These are phyloP conservation scores for Amanita pallidorosea DNA, from an alignment of 768 basidiomycete genomes.

Conservation along the genomic window DNA sequence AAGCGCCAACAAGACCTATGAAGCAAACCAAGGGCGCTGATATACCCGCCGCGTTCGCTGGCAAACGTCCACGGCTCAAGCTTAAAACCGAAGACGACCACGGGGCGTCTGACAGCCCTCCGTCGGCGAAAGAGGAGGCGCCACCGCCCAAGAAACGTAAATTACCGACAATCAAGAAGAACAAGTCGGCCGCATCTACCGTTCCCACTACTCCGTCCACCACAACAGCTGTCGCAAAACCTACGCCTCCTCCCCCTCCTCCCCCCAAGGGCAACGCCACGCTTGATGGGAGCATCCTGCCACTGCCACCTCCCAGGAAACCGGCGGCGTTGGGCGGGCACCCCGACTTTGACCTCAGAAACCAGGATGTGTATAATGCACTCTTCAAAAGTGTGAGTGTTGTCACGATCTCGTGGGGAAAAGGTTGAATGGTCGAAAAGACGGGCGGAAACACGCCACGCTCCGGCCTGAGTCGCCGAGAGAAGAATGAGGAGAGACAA, in stretches of 20 bases:
- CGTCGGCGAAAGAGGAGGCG: slow-evolving; percentile 19
- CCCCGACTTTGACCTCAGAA: slow-evolving; percentile 53
- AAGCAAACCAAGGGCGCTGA: slow-evolving; percentile 6
- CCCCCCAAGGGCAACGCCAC: slow-evolving; percentile 10
- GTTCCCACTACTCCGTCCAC: slow-evolving; percentile 15
- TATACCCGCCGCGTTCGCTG: not conserved
- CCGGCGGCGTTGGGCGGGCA: slow-evolving; percentile 33
- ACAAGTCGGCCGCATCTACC: slow-evolving; percentile 26
- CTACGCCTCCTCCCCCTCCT: slow-evolving; percentile 14
- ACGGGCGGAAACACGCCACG: slow-evolving; percentile 32
- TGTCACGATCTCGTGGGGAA: not conserved
- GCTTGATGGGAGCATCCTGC: slow-evolving; percentile 1
- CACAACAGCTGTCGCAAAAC: slow-evolving; percentile 16
- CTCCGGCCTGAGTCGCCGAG: slow-evolving; percentile 33
- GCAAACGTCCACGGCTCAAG: slow-evolving; percentile 11
- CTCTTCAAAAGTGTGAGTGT: slow-evolving; percentile 45
- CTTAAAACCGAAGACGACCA: slow-evolving; percentile 14
- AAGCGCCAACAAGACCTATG: slow-evolving; percentile 6
- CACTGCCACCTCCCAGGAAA: slow-evolving; percentile 17
- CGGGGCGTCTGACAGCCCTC: slow-evolving; percentile 8
- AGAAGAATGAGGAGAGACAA: slow-evolving; percentile 57
- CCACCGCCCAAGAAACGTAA: slow-evolving; percentile 51
- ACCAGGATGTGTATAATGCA: slow-evolving; percentile 50
- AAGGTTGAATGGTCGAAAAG: slow-evolving; percentile 14
- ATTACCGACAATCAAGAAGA: slow-evolving; percentile 61